Base-by-base conservation (phyloP, 768 basidiomycete species). In the Termitomyces sp. region DNA sequence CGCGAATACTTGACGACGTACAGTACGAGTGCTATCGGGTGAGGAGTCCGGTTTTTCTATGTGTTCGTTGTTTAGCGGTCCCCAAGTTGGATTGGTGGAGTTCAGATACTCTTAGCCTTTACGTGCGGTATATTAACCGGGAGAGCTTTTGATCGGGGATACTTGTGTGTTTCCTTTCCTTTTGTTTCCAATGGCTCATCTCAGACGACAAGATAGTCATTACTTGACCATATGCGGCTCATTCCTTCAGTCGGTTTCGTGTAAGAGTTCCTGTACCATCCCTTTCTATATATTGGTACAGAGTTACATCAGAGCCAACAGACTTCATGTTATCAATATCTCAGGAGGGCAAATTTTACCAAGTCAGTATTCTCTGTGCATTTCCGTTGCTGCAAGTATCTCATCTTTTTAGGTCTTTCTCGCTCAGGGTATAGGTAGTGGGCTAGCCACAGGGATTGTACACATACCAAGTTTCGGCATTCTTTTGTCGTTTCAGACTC, bases 71-170 rank as follows among this genome's bases (percentile, higher is more conserved):
- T 13, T 56, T 14, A 49, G 12, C n/a, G 18, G n/a, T 42, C 3
- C 12, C 14, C 28, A 36, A 77, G 76, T 30, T 77, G 76, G 76
- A 77, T 85, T 42, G 84, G 83, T 7, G 80, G 82, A 4, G 65
- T 73, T 0, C 82, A 86, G 61, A 71, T 80, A 18, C 80, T 69
- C 44, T 43, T 71, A n/a, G 57, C 64, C 12, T 66, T 69, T 22
- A 32, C 61, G 16, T 56, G 57, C 40, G 68, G 70, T 0, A 59
- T 71, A 13, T 6, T 69, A 12, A 57, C 65, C 3, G 70, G 70
- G n/a, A 61, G 64, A 30, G 62, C 68, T 26, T 70, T 67, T 35
- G 69, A 71, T 44, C 62, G 62, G 22, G 70, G 70, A 9, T 68
- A 70, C 45, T 69, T 71, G 70, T 70, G 63, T 56, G 28, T 43